Evolutionary conservation across 2,329 filamentous ascomycete genomes (phyloP).

Genomic region (Alternaria burnsii): DNA sequence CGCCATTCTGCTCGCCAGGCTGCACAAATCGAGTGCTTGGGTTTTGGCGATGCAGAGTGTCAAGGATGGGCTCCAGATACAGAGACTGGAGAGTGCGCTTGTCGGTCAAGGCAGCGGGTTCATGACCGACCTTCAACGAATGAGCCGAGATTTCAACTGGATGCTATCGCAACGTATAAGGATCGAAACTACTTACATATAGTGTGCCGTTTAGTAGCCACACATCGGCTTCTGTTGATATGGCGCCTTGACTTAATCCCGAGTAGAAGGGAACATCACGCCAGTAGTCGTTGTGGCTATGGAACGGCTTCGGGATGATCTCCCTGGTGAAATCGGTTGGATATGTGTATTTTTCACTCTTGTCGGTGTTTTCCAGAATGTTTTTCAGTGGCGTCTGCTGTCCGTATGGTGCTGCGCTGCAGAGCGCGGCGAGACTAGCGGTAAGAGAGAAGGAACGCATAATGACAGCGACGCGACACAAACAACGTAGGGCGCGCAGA

Average conservation of each 20-base stretch:
- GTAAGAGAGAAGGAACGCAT: conserved; percentile 35
- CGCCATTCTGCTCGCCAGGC: conserved; percentile 63
- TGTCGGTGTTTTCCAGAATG: conserved; percentile 64
- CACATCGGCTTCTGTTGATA: conserved; percentile 68
- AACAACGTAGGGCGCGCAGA: neutral
- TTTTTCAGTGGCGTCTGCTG: conserved; percentile 60
- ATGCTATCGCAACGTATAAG: neutral
- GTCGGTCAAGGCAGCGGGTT: conserved; percentile 60
- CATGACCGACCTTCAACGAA: conserved; percentile 62
- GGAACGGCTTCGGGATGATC: conserved; percentile 65
- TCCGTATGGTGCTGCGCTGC: conserved; percentile 43
- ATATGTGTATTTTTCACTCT: conserved; percentile 63
- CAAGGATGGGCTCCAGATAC: conserved; percentile 67
- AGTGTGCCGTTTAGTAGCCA: conserved; percentile 66
- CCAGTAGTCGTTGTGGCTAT: conserved; percentile 70
- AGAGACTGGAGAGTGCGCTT: conserved; percentile 64
- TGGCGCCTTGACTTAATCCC: conserved; percentile 65
- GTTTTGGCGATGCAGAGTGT: conserved; percentile 65
- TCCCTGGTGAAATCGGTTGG: conserved; percentile 69
- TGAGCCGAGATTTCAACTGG: neutral
- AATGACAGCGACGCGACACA: conserved; percentile 8
- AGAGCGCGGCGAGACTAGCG: conserved; percentile 23
- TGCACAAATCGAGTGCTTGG: conserved; percentile 60
- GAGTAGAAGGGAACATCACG: conserved; percentile 58
- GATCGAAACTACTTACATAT: conserved; percentile 53